Conservation (phyloP, 257 asterid genomes). For the Capsicum pubescens region DNA sequence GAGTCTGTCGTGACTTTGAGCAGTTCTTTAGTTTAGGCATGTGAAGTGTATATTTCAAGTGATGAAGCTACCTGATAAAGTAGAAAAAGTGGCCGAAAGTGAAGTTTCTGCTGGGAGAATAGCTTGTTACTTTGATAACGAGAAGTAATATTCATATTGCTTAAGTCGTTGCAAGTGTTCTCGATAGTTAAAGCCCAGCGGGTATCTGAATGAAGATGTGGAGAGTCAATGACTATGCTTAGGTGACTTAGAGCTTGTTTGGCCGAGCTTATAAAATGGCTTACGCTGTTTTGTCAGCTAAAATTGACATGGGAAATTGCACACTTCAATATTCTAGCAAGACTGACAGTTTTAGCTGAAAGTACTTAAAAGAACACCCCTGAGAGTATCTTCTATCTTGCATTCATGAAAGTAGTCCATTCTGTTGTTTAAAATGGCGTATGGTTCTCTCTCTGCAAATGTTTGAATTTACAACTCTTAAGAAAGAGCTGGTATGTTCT, state of each 20-base stretch:
- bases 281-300: too few species aligned
- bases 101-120: background rate
- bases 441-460: too few species aligned
- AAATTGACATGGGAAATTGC: too few species aligned
- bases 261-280: too few species aligned
- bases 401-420: too few species aligned
- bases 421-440: too few species aligned
- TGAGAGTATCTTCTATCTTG: too few species aligned
- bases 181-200: background rate
- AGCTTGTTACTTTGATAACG: background rate
- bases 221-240: background rate
- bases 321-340: too few species aligned
- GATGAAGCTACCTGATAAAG: background rate
- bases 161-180: background rate
- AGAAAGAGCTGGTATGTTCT: too few species aligned
- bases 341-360: too few species aligned
- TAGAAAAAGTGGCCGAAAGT: background rate
- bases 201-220: background rate
- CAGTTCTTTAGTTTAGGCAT: background rate
- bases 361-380: too few species aligned
- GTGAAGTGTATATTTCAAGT: constrained; percentile 17
- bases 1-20: background rate
- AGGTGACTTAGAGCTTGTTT: background rate
- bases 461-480: too few species aligned
- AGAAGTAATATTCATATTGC: background rate